A percentile compares a stretch with the other conserved stretches of the same genome.
Evolutionary conservation across 345 rosid genomes (phyloP).

Genomic region (Pseudoturritis turrita): DNA sequence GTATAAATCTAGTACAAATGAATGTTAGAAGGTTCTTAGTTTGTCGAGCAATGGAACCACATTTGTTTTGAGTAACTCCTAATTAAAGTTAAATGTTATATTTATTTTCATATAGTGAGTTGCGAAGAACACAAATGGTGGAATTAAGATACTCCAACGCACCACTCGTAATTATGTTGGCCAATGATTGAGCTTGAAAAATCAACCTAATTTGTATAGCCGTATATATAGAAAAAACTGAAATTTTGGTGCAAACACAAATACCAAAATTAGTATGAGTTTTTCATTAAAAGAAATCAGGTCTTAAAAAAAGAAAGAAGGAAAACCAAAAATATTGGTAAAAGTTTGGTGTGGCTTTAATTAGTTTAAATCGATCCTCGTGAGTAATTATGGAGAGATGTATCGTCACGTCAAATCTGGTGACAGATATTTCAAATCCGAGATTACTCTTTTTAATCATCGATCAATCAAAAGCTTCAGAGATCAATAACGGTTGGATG

Average conservation of each 20-base stretch:
- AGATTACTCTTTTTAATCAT: slow-evolving; percentile 24
- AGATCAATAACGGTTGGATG: slow-evolving; percentile 20
- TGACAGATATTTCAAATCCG: slow-evolving; percentile 7
- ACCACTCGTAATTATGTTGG: not conserved
- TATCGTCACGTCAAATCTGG: slow-evolving; percentile 24
- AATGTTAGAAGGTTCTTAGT: too few species aligned
- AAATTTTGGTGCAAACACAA: not conserved
- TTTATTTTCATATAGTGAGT: not conserved
- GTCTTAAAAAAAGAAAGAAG: not conserved
- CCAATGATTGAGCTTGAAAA: not conserved
- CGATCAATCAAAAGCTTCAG: slow-evolving; percentile 10
- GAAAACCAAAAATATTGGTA: not conserved
- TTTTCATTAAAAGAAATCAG: not conserved
- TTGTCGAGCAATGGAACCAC: too few species aligned
- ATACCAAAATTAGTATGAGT: not conserved
- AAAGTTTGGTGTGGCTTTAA: slow-evolving; percentile 27
- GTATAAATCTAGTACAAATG: too few species aligned
- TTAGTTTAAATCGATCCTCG: slow-evolving; percentile 13
- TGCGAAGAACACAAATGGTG: not conserved
- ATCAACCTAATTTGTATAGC: not conserved
- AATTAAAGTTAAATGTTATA: not conserved
- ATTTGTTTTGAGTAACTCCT: not conserved
- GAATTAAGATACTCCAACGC: not conserved
- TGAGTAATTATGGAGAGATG: slow-evolving; percentile 19
- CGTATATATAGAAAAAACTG: not conserved